Evolutionary conservation across 352 stramenopile genomes (phyloP), one percentile per base, ranked within the genome.

Genomic region (Elongisporangium senticosum): DNA sequence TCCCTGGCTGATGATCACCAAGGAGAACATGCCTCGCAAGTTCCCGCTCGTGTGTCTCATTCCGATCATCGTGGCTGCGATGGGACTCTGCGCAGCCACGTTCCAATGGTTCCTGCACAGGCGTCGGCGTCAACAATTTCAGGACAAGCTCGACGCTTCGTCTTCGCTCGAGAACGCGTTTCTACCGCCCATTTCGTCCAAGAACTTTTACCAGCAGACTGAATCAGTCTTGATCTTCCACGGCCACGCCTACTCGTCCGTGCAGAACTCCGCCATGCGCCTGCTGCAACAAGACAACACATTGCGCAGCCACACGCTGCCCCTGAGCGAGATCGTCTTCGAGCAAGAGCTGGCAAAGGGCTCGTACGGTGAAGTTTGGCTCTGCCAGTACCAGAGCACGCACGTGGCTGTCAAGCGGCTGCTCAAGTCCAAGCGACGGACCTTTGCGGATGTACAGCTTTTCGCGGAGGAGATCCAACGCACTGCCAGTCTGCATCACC

Each of bases 291-390:
- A 60, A 0, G 75, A 88, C 49, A 57, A 63, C 15, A 63, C 72
- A 23, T 40, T 88, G 22, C 40, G 59, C 2, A 58, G 57, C 0
- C 74, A 76, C 17, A 67, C 70, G 0, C 66, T 88, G n/a, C 47
- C 62, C 2, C 71, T 73, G 60, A 74, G 78, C 21, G 67, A 77
- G 10, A 67, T 88, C 39, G 52, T 63, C 13, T 72, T 85, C 19
- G 58, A 77, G 24, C 55, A 58, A 22, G 53, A 76, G 37, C 52
- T 89, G 0, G 70, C 71, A 0, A 66, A 67, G 22, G 79, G 75
- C 4, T 76, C 79, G 7, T 85, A 74, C 48, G 79, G 79, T 3
- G 79, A 89, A 37, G 75, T 89, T 2, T 87, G 74, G 74, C 55
- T 68, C 17, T 82, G 74, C 26, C 47, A 59, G 15, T 79, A 73